Base-by-base conservation (phyloP, 495 filamentous ascomycete species). In the Stereocaulon alpinum region DNA sequence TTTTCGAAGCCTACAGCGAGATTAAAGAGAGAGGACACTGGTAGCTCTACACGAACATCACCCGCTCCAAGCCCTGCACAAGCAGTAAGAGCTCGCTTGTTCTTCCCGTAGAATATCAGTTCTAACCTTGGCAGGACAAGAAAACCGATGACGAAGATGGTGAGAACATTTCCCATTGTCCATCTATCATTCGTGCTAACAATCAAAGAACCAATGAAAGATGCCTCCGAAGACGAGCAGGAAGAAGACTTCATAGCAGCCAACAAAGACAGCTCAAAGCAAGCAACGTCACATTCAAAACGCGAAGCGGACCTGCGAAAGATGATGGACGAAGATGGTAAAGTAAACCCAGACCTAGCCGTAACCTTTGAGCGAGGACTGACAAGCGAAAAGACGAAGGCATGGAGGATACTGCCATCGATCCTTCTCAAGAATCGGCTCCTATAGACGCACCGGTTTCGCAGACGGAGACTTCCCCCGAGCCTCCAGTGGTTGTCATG, bases 241-340 rank as follows among this genome's bases (percentile, higher is more conserved):
- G 84, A 86, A 55, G 79, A 82, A 5, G 80, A 83, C 29, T 79
- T 82, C 69, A 64, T 74, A 61, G 61, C 74, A 61, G 67, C 67
- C 67, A 61, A 62, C 71, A 48, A 66, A 78, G 73, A 49, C 66
- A 47, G 56, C 67, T 65, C 55, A 61, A 69, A 45, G 54, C 69
- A 69, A 22, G 71, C 69, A n/a, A 83, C 84, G 69, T 77, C 73
- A 11, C 81, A 80, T 63, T 85, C 81, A 58, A 83, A 88, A 57
- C 83, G 89, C 18, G 83, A 89, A 67, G 88, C 85, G 45, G 79
- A 79, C 58, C 76, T 95, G 14, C 80, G 76, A 50, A 80, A 82
- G 59, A 94, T 95, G 90, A 94, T 95, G 90, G 88, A 95, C 32
- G 81, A 88, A 64, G 84, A 87, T 43, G 86, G 85, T 67, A 80